These are phyloP conservation scores for Lachancea waltii DNA, from an alignment of 805 yeast genomes.

Conservation along the genomic window DNA sequence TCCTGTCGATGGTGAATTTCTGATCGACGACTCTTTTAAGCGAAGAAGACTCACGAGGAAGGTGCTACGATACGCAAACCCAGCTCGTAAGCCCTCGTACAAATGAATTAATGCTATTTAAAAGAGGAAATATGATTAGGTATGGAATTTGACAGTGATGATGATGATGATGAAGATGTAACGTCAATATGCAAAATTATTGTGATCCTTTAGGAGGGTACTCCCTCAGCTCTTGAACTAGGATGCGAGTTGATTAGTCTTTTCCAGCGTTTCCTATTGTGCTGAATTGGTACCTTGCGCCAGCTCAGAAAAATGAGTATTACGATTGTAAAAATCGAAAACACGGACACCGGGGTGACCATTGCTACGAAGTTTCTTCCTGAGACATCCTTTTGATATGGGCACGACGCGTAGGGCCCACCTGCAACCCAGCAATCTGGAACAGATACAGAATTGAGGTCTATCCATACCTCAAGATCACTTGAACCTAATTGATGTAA, in stretches of 20 bases:
- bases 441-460: constrained; percentile 69
- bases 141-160: too few relatives aligned
- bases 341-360: constrained; percentile 60
- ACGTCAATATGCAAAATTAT: constrained; percentile 1
- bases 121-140: neutral
- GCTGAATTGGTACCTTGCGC: constrained; percentile 61
- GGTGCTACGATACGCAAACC: constrained; percentile 43
- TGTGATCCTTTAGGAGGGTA: constrained; percentile 50
- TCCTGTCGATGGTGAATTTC: constrained; percentile 45
- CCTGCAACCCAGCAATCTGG: constrained; percentile 81
- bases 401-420: constrained; percentile 72
- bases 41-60: constrained; percentile 51
- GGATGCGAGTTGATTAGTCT: constrained; percentile 47
- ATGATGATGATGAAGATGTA: too few relatives aligned
- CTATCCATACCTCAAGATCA: constrained; percentile 51
- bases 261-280: constrained; percentile 62
- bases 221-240: constrained; percentile 74
- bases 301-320: constrained; percentile 51
- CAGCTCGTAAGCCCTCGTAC: constrained; percentile 30
- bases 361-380: constrained; percentile 51
- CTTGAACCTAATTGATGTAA: constrained; percentile 9
- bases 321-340: constrained; percentile 46
- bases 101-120: neutral
- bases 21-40: constrained; percentile 42
- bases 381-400: constrained; percentile 55